Percentiles rank a stretch among this genome's conserved stretches.
phyloP scores from a whole-genome alignment of 2,329 filamentous ascomycete species.

The Knoxdaviesia proteae region DNA sequence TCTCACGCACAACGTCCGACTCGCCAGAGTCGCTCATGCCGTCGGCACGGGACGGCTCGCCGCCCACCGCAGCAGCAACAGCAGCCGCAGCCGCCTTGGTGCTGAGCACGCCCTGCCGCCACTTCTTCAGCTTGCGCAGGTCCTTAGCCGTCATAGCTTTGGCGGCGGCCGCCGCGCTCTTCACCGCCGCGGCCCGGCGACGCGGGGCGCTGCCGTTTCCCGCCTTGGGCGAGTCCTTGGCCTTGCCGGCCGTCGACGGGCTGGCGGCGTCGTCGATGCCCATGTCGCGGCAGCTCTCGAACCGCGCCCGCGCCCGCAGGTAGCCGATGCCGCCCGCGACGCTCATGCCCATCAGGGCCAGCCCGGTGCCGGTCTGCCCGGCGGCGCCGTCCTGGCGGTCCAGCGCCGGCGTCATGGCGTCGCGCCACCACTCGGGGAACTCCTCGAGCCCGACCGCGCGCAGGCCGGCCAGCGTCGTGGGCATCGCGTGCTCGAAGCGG shows the following conservation, averaged over 20 bases:
- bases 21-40: neutral
- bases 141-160: neutral
- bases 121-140: neutral
- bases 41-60: neutral
- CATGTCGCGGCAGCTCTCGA: no score
- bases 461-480: slow-evolving; percentile 17
- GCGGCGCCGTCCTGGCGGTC: no score
- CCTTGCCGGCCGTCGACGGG: no score
- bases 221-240: no score
- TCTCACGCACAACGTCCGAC: neutral
- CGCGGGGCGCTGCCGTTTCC: no score
- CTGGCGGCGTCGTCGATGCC: no score
- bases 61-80: neutral
- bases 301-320: no score
- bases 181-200: no score
- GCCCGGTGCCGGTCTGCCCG: no score
- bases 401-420: slow-evolving; percentile 3
- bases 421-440: slow-evolving; percentile 22
- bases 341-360: no score
- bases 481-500: slow-evolving; percentile 25
- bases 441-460: slow-evolving; percentile 18
- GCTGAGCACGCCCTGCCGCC: neutral
- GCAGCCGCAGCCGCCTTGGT: neutral
- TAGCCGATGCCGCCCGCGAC: no score
- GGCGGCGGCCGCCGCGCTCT: neutral